Conservation (phyloP, 805 yeast genomes). For the Komagataella mondaviorum region DNA sequence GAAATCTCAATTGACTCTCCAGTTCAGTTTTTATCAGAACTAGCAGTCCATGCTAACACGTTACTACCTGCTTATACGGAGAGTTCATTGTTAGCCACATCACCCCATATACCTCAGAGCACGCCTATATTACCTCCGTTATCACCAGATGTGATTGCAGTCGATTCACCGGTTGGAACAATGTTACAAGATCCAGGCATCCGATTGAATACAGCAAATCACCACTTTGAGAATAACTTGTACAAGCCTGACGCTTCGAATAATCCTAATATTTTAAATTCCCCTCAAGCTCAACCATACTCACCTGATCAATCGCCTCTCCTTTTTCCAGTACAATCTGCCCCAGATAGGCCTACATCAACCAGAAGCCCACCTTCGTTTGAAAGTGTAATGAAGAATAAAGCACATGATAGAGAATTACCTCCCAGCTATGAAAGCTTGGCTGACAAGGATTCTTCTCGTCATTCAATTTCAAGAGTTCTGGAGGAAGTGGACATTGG, state of each 20-base stretch:
- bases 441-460: slow-evolving; percentile 5
- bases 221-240: slow-evolving; percentile 27
- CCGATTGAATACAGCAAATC: slow-evolving; percentile 8
- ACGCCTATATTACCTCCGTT: slow-evolving; percentile 15
- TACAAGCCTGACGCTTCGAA: slow-evolving; percentile 31
- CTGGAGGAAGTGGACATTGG: slow-evolving; percentile 16
- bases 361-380: slow-evolving; percentile 45
- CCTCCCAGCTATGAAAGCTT: slow-evolving; percentile 10
- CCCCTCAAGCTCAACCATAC: slow-evolving; percentile 55
- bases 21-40: slow-evolving; percentile 62
- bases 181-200: slow-evolving; percentile 7
- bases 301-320: slow-evolving; percentile 28
- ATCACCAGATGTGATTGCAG: slow-evolving; percentile 40
- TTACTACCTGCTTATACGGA: slow-evolving; percentile 55
- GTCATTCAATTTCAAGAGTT: background rate
- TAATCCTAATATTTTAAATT: slow-evolving; percentile 21
- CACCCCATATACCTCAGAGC: background rate
- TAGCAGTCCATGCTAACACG: slow-evolving; percentile 74
- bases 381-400: slow-evolving; percentile 28
- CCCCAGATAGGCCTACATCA: background rate
- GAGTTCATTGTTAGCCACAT: slow-evolving; percentile 10
- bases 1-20: slow-evolving; percentile 95
- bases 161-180: slow-evolving; percentile 21
- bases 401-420: slow-evolving; percentile 11
- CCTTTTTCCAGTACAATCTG: slow-evolving; percentile 2